Evolutionary conservation across 78 protist species (phyloP).

Genomic region (Dictyostelium citrinum): DNA sequence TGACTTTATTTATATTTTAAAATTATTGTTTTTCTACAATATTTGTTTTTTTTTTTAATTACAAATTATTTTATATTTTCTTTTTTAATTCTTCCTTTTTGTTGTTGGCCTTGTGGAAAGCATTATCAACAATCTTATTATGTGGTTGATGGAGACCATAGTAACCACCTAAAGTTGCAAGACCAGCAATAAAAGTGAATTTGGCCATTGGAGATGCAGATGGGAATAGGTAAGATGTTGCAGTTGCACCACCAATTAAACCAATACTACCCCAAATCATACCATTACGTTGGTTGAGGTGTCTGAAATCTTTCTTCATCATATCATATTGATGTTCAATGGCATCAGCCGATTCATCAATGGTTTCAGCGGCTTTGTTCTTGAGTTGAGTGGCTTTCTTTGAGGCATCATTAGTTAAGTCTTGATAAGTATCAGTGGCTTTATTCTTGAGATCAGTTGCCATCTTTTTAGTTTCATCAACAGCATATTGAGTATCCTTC

Average conservation of each 20-base stretch:
- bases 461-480: background rate
- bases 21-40: background rate
- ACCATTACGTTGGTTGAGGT: slow-evolving; percentile 24
- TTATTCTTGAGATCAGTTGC: background rate
- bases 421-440: background rate
- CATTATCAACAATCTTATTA: background rate
- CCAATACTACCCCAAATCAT: slow-evolving; percentile 58
- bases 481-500: background rate
- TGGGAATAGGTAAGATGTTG: slow-evolving; percentile 14
- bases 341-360: slow-evolving; percentile 28
- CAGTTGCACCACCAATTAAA: slow-evolving; percentile 42
- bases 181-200: slow-evolving; percentile 22
- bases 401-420: background rate
- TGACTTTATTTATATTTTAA: too few species aligned
- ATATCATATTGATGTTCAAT: background rate
- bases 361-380: background rate
- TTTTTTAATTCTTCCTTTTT: background rate
- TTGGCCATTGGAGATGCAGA: background rate
- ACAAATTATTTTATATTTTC: background rate
- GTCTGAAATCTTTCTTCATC: background rate
- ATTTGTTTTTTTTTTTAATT: background rate
- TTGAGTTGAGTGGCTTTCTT: background rate
- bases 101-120: background rate
- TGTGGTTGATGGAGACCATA: slow-evolving; percentile 45
- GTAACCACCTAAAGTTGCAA: slow-evolving; percentile 43